Evolutionary conservation across 208 protist species (phyloP).

Genomic region (Wallacemonas collosoma): DNA sequence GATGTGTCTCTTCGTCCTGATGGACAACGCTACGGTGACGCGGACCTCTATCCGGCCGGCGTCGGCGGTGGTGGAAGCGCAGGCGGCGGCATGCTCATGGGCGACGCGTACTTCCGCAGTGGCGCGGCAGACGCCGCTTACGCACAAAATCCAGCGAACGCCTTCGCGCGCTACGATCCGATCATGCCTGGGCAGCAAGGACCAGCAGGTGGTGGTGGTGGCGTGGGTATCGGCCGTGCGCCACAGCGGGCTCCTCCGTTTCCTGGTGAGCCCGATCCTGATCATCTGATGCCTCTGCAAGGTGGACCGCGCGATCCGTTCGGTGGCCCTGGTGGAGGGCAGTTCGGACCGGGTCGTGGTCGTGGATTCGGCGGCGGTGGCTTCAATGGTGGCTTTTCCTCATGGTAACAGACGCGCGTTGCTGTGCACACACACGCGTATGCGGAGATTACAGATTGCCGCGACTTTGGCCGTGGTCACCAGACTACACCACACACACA

Average conservation of each 20-base stretch:
- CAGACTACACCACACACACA: background rate
- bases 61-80: constrained; percentile 13
- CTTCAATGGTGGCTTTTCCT: constrained; percentile 21
- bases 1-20: constrained; percentile 45
- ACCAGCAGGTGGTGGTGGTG: background rate
- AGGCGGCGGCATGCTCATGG: constrained; percentile 58
- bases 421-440: background rate
- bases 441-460: no score
- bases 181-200: constrained; percentile 72
- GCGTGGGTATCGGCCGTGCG: constrained; percentile 9
- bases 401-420: constrained; percentile 4
- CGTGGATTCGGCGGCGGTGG: constrained; percentile 23
- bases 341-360: constrained; percentile 40
- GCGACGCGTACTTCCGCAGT: constrained; percentile 39
- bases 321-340: constrained; percentile 55
- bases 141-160: constrained; percentile 13
- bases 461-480: no score
- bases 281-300: constrained; percentile 59
- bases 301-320: constrained; percentile 33
- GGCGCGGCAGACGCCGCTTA: background rate
- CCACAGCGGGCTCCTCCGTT: constrained; percentile 30
- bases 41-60: constrained; percentile 69
- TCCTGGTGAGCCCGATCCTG: constrained; percentile 80
- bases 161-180: constrained; percentile 69
- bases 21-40: constrained; percentile 73